Evolutionary conservation across 2,329 filamentous ascomycete genomes (phyloP), one percentile per base, ranked within the genome.

Genomic region (Mycosphaerella sp.): DNA sequence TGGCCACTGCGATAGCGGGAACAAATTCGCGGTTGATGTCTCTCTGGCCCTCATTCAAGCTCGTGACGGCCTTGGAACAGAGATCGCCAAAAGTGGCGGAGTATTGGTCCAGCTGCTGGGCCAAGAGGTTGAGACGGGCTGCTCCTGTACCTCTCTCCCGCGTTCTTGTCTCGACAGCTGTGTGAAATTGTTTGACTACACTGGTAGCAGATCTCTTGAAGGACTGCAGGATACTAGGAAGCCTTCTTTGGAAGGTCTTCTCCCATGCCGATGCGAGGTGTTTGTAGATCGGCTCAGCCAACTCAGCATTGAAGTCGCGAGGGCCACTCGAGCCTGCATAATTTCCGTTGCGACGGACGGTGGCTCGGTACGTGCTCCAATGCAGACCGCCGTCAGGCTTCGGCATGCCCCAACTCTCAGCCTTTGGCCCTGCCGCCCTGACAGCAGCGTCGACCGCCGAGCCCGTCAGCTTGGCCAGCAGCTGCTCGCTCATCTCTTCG

Each of bases 351-450:
- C 80, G 73, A 40, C 77, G 70, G 48, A 77, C 77, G 2, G 78
- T 73, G 8, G 81, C 82, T 64, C 77, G 80, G 60, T 83, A 84
- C 0, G 81, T 82, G 2, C 67, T 26, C 69, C 71, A 83, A 34
- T 64, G 60, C 10, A 80, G 65, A 1, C 79, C 80, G 9, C 79
- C 79, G 32, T 68, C 63, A 11, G 57, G 38, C 31, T 66, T 71
- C 55, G 73, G 61, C 6, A 59, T 63, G n/a, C 72, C 70, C 73
- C 74, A 74, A 12, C 56, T 56, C 9, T 54, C 45, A 6, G 67
- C 64, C 7, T 68, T 74, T 0, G 59, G 44, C 2, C 66, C 50
- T 3, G 73, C 73, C 21, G 67, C 66, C 6, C 68, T 58, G 1
- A 72, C 64, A 1, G 77, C 77, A 12, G 66, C 59, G 2, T 72